phyloP scores from a whole-genome alignment of 2,329 filamentous ascomycete genomes.

The Epichloe coenophiala region DNA sequence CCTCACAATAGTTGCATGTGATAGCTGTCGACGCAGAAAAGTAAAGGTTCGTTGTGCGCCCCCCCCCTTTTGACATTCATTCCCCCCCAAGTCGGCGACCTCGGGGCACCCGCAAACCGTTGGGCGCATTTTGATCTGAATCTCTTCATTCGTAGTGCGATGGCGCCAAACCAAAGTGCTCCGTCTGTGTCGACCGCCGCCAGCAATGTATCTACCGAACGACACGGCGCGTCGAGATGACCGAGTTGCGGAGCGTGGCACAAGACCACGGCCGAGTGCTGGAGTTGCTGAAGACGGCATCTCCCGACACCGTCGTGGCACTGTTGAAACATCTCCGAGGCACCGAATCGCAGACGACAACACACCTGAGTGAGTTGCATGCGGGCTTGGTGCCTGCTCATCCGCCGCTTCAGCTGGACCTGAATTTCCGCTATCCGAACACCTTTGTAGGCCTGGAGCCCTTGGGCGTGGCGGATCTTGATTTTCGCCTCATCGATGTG shows the following conservation, averaged over 20 bases:
- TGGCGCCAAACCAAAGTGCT: neutral
- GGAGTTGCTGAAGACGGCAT: neutral
- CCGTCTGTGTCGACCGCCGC: neutral
- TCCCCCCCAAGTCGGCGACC: neutral
- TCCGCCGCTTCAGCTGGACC: neutral
- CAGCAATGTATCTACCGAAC: neutral
- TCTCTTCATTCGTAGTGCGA: neutral
- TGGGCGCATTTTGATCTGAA: too few species aligned
- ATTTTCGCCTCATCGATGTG: neutral
- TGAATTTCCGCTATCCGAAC: neutral
- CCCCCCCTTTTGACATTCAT: neutral
- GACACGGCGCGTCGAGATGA: neutral
- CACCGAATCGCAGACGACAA: neutral
- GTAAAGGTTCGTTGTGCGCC: neutral
- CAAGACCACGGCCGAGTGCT: neutral
- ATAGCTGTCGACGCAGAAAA: neutral
- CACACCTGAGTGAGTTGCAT: neutral
- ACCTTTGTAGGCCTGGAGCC: neutral
- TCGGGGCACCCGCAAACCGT: too few species aligned
- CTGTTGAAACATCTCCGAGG: neutral
- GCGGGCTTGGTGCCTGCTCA: neutral
- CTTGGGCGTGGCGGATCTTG: neutral
- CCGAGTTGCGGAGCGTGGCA: neutral
- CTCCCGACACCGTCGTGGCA: neutral
- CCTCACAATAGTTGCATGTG: neutral